These are phyloP conservation scores for Lepiota subincarnata DNA, from an alignment of 768 basidiomycete species.

Conservation along the genomic window DNA sequence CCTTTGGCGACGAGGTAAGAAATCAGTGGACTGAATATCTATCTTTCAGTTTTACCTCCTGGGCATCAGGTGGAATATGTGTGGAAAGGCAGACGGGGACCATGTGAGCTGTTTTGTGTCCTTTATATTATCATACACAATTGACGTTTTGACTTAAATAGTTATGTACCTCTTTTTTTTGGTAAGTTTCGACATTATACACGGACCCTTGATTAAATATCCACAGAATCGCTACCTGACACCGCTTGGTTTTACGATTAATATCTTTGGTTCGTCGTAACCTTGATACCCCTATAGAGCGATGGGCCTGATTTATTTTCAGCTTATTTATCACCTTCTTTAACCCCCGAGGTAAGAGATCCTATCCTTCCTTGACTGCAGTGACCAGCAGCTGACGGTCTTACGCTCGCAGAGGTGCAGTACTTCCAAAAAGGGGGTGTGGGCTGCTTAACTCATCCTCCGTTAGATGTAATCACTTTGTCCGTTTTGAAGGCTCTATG, in stretches of 20 bases:
- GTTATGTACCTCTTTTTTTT: conserved; percentile 41
- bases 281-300: not conserved
- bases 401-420: conserved; percentile 7
- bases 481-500: conserved; percentile 45
- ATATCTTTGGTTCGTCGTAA: conserved; percentile 37
- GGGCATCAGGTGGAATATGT: conserved; percentile 38
- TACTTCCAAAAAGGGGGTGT: not conserved
- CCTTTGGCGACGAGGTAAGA: conserved; percentile 38
- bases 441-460: not conserved
- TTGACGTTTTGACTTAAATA: conserved; percentile 12
- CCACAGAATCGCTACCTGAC: conserved; percentile 62
- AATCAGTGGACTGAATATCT: not conserved
- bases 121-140: not conserved
- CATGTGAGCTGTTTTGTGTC: conserved; percentile 29
- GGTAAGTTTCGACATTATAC: conserved; percentile 20
- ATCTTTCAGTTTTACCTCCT: not conserved
- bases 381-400: not conserved
- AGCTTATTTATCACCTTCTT: conserved; percentile 41
- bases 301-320: not conserved
- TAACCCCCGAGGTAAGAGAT: conserved; percentile 31
- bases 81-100: conserved; percentile 45
- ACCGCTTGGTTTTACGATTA: conserved; percentile 58
- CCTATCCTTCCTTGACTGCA: not conserved
- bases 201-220: not conserved
- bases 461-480: conserved; percentile 39